Conservation (phyloP, 192 early-diverging fungal genomes). For the Lobosporangium transversale region DNA sequence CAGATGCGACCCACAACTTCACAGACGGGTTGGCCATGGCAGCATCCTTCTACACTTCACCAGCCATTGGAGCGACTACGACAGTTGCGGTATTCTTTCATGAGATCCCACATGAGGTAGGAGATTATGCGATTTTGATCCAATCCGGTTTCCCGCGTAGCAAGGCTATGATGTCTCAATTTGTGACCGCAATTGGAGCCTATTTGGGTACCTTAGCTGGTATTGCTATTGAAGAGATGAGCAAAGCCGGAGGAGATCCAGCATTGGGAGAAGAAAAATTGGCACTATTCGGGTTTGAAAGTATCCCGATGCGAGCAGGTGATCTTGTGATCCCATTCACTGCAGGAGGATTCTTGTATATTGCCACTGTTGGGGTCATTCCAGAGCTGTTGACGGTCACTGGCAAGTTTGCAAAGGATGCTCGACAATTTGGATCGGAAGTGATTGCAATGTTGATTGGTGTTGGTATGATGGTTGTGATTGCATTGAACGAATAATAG, state of each 20-base stretch:
- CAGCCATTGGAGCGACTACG: constrained; percentile 84
- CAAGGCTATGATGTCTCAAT: constrained; percentile 81
- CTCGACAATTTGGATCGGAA: constrained; percentile 64
- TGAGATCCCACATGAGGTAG: constrained; percentile 90
- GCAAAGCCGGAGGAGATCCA: constrained; percentile 17
- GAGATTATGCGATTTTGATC: constrained; percentile 89
- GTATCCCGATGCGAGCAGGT: constrained; percentile 71
- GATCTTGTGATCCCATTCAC: constrained; percentile 90
- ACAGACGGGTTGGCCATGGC: constrained; percentile 88
- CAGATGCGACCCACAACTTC: constrained; percentile 86
- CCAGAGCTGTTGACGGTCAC: constrained; percentile 80
- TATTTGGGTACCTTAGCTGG: constrained; percentile 82
- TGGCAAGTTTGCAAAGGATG: constrained; percentile 63
- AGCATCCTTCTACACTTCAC: constrained; percentile 84
- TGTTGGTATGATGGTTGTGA: constrained; percentile 77
- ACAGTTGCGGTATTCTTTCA: constrained; percentile 89
- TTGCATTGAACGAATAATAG: constrained; percentile 74
- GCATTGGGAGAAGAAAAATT: constrained; percentile 1
- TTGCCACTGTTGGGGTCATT: constrained; percentile 86
- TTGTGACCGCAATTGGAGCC: constrained; percentile 83
- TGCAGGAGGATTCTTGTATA: constrained; percentile 88
- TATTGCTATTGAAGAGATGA: constrained; percentile 78
- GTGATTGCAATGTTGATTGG: constrained; percentile 79
- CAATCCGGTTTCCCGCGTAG: constrained; percentile 81
- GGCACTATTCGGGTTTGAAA: constrained; percentile 55